Evolutionary conservation across 345 rosid genomes (phyloP).

Genomic region (Clausena lansium): DNA sequence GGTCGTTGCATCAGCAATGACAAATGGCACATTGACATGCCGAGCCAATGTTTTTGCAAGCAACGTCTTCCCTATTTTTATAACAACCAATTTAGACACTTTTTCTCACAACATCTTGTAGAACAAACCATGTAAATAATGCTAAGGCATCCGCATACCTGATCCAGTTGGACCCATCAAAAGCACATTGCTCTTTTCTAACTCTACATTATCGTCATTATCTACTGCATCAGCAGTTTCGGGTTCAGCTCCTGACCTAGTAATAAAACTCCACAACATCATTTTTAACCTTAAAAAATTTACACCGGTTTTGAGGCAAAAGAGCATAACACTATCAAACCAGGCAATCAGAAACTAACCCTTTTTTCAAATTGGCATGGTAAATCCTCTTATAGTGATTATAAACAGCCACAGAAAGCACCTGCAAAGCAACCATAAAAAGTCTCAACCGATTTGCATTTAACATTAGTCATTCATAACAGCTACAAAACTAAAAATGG

Average conservation of each 20-base stretch:
- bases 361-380: conserved; percentile 57
- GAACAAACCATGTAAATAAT: conserved; percentile 3
- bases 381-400: conserved; percentile 93
- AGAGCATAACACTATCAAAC: neutral
- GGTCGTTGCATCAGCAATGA: conserved; percentile 83
- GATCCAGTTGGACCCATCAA: conserved; percentile 98
- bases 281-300: conserved; percentile 21
- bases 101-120: neutral
- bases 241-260: conserved; percentile 81
- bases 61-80: conserved; percentile 69
- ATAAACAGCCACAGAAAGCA: conserved; percentile 89
- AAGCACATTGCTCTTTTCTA: conserved; percentile 96
- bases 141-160: conserved; percentile 40
- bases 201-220: conserved; percentile 77
- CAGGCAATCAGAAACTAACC: conserved; percentile 47
- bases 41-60: conserved; percentile 84
- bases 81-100: conserved; percentile 24
- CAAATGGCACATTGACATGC: conserved; percentile 81
- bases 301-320: neutral
- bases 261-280: conserved; percentile 33
- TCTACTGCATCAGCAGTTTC: conserved; percentile 42
- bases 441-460: neutral
- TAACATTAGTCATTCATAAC: neutral
- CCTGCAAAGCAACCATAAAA: conserved; percentile 38
- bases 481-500: neutral